Evolutionary conservation across 805 yeast species (phyloP).

Genomic region (Tetrapisispora taiwanensis): DNA sequence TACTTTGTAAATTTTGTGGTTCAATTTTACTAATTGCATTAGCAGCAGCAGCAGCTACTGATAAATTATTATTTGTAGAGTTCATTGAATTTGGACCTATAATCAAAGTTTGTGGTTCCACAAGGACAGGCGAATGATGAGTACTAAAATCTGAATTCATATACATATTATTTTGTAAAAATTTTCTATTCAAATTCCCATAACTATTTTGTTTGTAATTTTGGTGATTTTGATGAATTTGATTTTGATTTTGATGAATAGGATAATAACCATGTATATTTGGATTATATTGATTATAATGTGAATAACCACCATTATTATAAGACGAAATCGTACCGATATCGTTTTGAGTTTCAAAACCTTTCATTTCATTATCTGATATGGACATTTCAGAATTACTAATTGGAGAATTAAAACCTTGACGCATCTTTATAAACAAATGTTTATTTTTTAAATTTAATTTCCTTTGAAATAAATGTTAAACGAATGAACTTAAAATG

Average conservation of each 20-base stretch:
- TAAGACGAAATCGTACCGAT: not conserved
- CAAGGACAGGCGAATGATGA: not conserved
- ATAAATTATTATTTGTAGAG: not conserved
- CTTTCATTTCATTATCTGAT: not conserved
- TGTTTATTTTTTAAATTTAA: too few species aligned
- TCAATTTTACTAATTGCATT: conserved; percentile 18
- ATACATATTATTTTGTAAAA: not conserved
- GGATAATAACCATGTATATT: not conserved
- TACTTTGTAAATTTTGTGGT: conserved; percentile 7
- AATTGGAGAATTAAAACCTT: too few species aligned
- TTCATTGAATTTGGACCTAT: not conserved
- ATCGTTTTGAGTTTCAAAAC: not conserved
- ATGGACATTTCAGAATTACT: too few species aligned
- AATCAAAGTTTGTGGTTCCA: not conserved
- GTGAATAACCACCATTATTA: not conserved
- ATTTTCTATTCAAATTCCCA: not conserved
- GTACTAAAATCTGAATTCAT: not conserved
- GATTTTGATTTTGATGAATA: not conserved
- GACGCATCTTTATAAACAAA: not conserved
- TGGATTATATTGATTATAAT: not conserved
- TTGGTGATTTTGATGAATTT: not conserved
- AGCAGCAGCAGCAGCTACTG: conserved; percentile 18
- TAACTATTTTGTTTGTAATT: not conserved
- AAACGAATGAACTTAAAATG: too few species aligned
- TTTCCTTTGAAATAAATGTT: too few species aligned